Evolutionary conservation across 345 rosid species (phyloP).

Genomic region (Pugionium dolabratum): DNA sequence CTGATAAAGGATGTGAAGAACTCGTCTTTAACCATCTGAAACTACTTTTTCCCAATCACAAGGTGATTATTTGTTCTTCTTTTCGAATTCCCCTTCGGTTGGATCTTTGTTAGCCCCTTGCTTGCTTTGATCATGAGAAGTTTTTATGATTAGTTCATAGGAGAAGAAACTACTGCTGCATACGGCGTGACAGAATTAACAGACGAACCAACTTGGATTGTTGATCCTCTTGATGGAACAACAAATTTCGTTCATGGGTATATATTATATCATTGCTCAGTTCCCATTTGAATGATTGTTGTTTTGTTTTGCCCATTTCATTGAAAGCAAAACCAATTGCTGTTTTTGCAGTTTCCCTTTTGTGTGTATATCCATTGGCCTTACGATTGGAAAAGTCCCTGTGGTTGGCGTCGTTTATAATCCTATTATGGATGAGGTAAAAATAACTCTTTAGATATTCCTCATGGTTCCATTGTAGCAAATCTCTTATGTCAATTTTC

Average conservation of each 20-base stretch:
- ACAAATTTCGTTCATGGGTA: conserved; percentile 97
- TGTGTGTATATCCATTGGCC: conserved; percentile 93
- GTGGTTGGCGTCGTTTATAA: conserved; percentile 87
- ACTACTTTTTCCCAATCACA: conserved; percentile 63
- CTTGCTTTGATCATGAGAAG: neutral
- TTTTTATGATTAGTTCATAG: conserved; percentile 63
- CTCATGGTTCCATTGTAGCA: neutral
- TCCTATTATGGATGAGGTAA: conserved; percentile 92
- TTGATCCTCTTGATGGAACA: conserved; percentile 99
- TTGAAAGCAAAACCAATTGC: neutral
- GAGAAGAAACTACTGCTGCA: conserved; percentile 97
- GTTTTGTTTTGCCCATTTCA: conserved; percentile 2
- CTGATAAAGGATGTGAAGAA: conserved; percentile 96
- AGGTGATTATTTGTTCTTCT: conserved; percentile 45
- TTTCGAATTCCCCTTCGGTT: neutral
- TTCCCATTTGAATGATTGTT: conserved; percentile 11
- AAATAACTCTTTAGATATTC: neutral
- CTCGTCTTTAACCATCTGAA: conserved; percentile 81
- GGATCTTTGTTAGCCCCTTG: conserved; percentile 8
- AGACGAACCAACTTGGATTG: conserved; percentile 96
- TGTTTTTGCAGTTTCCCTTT: conserved; percentile 68
- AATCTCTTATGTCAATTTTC: conserved; percentile 7
- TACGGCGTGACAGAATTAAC: conserved; percentile 71
- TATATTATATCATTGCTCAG: neutral
- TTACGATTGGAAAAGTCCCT: conserved; percentile 78